phyloP scores from a whole-genome alignment of 148 eudicot species.

The Simmondsia chinensis region DNA sequence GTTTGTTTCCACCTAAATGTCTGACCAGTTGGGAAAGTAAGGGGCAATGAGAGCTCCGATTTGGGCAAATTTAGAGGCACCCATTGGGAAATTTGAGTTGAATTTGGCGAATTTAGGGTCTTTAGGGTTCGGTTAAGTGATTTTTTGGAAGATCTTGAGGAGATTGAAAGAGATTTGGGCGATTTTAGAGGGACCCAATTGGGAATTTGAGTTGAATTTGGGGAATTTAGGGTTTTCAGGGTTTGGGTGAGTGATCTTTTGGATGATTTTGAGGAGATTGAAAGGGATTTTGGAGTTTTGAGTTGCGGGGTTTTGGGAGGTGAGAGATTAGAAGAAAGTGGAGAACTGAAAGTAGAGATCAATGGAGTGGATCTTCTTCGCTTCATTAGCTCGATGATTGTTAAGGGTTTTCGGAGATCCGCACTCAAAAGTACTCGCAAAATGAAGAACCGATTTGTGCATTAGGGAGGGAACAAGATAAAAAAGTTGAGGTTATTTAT shows the following conservation, averaged over 20 bases:
- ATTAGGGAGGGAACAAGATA: too few relatives aligned
- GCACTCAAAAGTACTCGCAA: conserved; percentile 7
- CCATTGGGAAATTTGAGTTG: conserved; percentile 31
- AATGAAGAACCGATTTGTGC: too few relatives aligned
- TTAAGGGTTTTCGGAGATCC: background rate
- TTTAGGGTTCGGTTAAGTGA: conserved; percentile 26
- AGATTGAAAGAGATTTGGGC: conserved; percentile 10
- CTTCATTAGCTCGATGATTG: conserved; percentile 20
- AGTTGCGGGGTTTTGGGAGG: conserved; percentile 10
- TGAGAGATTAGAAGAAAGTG: background rate
- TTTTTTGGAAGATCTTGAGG: conserved; percentile 28
- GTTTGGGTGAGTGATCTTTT: conserved; percentile 26
- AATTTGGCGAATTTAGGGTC: conserved; percentile 5
- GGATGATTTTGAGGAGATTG: conserved; percentile 25
- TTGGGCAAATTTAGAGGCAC: conserved; percentile 51
- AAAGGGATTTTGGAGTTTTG: conserved; percentile 10
- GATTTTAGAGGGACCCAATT: conserved; percentile 36
- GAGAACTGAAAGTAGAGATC: too few relatives aligned
- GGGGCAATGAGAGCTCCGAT: conserved; percentile 62
- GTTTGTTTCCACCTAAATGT: conserved; percentile 93
- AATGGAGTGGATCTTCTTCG: conserved; percentile 20
- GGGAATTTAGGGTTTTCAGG: conserved; percentile 33
- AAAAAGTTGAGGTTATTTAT: too few relatives aligned
- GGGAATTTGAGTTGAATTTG: conserved; percentile 27
- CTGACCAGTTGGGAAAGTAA: conserved; percentile 94